phyloP scores from a whole-genome alignment of 495 filamentous ascomycete species.

The Hypoxylon intermedium region DNA sequence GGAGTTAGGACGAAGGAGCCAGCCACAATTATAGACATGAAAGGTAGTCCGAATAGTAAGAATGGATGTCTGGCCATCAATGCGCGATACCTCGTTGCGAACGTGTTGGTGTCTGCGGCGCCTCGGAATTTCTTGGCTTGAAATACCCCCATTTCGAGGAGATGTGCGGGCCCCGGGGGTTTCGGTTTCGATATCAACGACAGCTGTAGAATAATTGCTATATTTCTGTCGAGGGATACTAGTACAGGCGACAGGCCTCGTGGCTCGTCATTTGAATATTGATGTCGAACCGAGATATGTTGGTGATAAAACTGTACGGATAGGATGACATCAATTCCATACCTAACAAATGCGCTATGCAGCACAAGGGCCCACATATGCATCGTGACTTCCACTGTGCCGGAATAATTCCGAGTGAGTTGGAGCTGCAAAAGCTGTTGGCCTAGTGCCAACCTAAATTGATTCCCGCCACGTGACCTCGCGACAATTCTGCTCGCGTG shows the following conservation, averaged over 20 bases:
- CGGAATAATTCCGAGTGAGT: too few relatives aligned
- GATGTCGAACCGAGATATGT: neutral
- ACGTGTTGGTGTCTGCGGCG: slow-evolving; percentile 62
- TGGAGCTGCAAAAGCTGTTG: too few relatives aligned
- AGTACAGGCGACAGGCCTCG: too few relatives aligned
- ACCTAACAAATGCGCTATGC: neutral
- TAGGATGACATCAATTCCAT: slow-evolving; percentile 8
- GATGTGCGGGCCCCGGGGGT: neutral
- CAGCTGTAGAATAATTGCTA: neutral
- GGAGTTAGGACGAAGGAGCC: slow-evolving; percentile 95
- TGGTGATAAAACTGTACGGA: neutral
- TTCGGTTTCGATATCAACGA: neutral
- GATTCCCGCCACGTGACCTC: slow-evolving; percentile 28
- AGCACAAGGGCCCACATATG: too few relatives aligned
- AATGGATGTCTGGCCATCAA: slow-evolving; percentile 79
- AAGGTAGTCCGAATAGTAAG: slow-evolving; percentile 93
- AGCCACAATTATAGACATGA: slow-evolving; percentile 88
- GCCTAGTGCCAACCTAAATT: neutral
- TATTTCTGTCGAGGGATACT: too few relatives aligned
- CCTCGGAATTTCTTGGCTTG: slow-evolving; percentile 74
- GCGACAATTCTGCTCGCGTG: slow-evolving; percentile 33
- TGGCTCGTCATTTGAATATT: too few relatives aligned
- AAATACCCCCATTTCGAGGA: slow-evolving; percentile 71
- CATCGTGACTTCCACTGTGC: too few relatives aligned
- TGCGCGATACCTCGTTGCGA: slow-evolving; percentile 78